Evolutionary conservation across 768 basidiomycete genomes (phyloP).

Genomic region (Leccinum subgranulosum): DNA sequence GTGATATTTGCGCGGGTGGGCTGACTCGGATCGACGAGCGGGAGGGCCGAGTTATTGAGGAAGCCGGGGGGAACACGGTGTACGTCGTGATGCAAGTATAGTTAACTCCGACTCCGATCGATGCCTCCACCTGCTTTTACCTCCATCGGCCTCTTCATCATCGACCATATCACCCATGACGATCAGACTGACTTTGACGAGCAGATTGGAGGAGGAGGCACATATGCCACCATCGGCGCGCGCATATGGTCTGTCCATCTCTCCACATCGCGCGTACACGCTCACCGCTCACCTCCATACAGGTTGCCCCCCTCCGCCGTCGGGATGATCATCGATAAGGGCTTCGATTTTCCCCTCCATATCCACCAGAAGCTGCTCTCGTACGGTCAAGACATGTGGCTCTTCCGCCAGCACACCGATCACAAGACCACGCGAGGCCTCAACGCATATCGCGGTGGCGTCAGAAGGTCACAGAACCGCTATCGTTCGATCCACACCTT

Average conservation of each 20-base stretch:
- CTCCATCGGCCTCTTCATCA: conserved; percentile 88
- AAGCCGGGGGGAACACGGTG: conserved; percentile 6
- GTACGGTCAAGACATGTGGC: conserved; percentile 78
- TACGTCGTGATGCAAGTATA: conserved; percentile 26
- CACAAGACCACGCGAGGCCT: conserved; percentile 67
- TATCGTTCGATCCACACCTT: not conserved
- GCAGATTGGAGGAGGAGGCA: conserved; percentile 88
- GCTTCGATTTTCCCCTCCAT: conserved; percentile 59
- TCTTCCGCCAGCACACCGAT: conserved; percentile 59
- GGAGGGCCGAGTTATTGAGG: conserved; percentile 52
- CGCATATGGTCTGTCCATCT: conserved; percentile 61
- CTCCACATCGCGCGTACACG: not conserved
- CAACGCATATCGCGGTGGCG: conserved; percentile 72
- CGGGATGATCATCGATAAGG: conserved; percentile 85
- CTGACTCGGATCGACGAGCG: conserved; percentile 52
- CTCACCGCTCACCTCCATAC: not conserved
- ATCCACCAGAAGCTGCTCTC: conserved; percentile 53
- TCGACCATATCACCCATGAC: conserved; percentile 60
- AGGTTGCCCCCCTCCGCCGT: conserved; percentile 66
- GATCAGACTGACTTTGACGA: not conserved
- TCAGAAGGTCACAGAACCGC: conserved; percentile 55
- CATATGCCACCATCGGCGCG: conserved; percentile 76
- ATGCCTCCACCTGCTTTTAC: conserved; percentile 40
- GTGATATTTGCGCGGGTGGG: conserved; percentile 58
- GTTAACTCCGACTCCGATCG: conserved; percentile 20